phyloP scores from a whole-genome alignment of 176 grass and related monocot species.

The Aegilops speltoides region DNA sequence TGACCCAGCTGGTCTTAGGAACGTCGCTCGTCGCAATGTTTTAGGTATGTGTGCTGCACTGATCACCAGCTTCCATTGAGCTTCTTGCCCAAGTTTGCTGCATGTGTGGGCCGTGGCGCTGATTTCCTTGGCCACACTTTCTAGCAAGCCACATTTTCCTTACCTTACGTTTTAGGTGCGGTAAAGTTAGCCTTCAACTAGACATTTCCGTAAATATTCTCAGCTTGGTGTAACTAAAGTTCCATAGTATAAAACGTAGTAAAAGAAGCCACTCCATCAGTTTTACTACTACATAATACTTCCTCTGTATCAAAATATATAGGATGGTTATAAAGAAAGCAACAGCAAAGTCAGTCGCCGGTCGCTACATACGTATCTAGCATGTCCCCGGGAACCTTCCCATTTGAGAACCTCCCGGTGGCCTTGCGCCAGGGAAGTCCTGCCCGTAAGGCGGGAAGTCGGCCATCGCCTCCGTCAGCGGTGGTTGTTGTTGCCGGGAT shows the following conservation, averaged over 20 bases:
- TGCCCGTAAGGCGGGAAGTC: slow-evolving; percentile 50
- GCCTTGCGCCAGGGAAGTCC: slow-evolving; percentile 43
- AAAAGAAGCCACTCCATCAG: too few relatives aligned
- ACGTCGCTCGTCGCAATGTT: too few relatives aligned
- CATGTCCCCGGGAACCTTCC: slow-evolving; percentile 38
- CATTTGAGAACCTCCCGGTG: slow-evolving; percentile 45
- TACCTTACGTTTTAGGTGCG: neutral
- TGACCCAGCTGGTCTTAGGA: too few relatives aligned
- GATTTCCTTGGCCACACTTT: neutral
- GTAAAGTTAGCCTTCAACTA: neutral
- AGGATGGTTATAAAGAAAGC: too few relatives aligned
- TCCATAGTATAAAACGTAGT: neutral
- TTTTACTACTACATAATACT: too few relatives aligned
- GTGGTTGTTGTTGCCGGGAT: slow-evolving; percentile 47
- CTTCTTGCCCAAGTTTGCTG: neutral
- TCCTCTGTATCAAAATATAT: too few relatives aligned
- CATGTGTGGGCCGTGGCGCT: neutral
- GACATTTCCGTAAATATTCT: neutral
- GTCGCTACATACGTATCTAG: neutral
- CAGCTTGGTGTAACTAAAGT: neutral
- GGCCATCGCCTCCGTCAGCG: slow-evolving; percentile 30
- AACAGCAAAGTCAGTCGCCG: too few relatives aligned
- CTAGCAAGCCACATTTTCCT: neutral
- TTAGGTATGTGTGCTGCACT: neutral
- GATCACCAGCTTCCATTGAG: neutral